Evolutionary conservation across 2,329 filamentous ascomycete species (phyloP).

Genomic region (Furcasterigmium sp.): DNA sequence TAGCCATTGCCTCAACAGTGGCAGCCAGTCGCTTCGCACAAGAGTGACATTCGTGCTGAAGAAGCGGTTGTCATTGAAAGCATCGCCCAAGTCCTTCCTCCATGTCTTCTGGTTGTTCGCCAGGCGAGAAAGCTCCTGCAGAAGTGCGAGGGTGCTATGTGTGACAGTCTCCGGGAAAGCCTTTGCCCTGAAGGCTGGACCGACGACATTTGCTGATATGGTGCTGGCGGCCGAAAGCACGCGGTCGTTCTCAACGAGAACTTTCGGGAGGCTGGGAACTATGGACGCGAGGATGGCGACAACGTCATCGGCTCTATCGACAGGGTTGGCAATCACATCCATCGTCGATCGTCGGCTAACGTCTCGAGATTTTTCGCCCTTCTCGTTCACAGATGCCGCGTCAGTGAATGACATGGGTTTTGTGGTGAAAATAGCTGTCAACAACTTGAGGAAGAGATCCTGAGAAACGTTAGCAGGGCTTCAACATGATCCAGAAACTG

Average conservation of each 20-base stretch:
- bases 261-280: constrained; percentile 73
- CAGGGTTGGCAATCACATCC: constrained; percentile 22
- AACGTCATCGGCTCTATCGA: constrained; percentile 64
- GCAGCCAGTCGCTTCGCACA: constrained; percentile 72
- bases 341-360: constrained; percentile 29
- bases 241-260: constrained; percentile 81
- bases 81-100: constrained; percentile 89
- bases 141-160: constrained; percentile 61
- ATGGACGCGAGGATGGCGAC: constrained; percentile 74
- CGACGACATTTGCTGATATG: constrained; percentile 79
- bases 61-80: constrained; percentile 85
- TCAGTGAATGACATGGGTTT: constrained; percentile 71
- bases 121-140: constrained; percentile 73
- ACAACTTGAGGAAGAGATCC: constrained; percentile 82
- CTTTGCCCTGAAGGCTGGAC: constrained; percentile 76
- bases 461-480: constrained; percentile 33
- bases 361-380: constrained; percentile 31
- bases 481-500: background rate
- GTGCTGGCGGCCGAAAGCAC: constrained; percentile 71
- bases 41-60: constrained; percentile 66
- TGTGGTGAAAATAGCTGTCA: constrained; percentile 92
- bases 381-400: constrained; percentile 23
- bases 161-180: constrained; percentile 82
- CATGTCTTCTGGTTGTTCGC: constrained; percentile 80
- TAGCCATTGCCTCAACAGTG: constrained; percentile 77